Evolutionary conservation across 495 filamentous ascomycete genomes (phyloP).

Genomic region (Bombardia bombarda): DNA sequence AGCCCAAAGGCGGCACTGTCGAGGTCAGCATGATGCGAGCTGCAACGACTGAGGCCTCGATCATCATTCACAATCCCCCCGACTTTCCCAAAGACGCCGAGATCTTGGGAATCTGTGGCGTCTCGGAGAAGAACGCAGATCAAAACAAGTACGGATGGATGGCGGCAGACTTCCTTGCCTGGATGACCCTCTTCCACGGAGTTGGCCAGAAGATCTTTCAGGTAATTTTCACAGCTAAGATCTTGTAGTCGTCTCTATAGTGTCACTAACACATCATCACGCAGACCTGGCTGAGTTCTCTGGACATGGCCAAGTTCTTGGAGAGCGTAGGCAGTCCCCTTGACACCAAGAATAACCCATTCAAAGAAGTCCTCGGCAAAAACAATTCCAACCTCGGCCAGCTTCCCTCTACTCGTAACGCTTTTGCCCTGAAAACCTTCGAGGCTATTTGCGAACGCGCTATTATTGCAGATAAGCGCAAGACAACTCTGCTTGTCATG

Average conservation of each 20-base stretch:
- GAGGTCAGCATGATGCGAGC: too few relatives aligned
- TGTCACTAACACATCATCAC: background rate
- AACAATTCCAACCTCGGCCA: slow-evolving; percentile 12
- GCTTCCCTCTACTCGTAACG: slow-evolving; percentile 10
- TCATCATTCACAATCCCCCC: slow-evolving; percentile 24
- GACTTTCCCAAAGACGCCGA: slow-evolving; percentile 17
- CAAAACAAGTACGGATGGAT: slow-evolving; percentile 28
- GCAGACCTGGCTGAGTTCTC: slow-evolving; percentile 26
- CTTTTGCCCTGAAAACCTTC: slow-evolving; percentile 12
- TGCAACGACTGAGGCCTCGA: slow-evolving; percentile 11
- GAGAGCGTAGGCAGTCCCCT: slow-evolving; percentile 7
- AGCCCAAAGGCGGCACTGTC: too few relatives aligned
- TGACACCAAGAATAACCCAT: slow-evolving; percentile 2
- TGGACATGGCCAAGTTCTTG: slow-evolving; percentile 9
- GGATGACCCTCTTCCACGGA: slow-evolving; percentile 23
- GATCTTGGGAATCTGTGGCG: slow-evolving; percentile 26
- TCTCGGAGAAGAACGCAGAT: slow-evolving; percentile 17
- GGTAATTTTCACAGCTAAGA: slow-evolving; percentile 1
- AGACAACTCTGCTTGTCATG: slow-evolving; percentile 21
- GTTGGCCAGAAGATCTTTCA: slow-evolving; percentile 11
- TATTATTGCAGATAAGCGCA: slow-evolving; percentile 3
- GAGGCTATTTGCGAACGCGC: slow-evolving; percentile 10
- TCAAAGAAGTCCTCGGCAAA: slow-evolving; percentile 3
- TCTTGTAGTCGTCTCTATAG: background rate
- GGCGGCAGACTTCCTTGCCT: slow-evolving; percentile 28